These are phyloP conservation scores for Nigrospora oryzae DNA, from an alignment of 2,329 filamentous ascomycete species.

Conservation along the genomic window DNA sequence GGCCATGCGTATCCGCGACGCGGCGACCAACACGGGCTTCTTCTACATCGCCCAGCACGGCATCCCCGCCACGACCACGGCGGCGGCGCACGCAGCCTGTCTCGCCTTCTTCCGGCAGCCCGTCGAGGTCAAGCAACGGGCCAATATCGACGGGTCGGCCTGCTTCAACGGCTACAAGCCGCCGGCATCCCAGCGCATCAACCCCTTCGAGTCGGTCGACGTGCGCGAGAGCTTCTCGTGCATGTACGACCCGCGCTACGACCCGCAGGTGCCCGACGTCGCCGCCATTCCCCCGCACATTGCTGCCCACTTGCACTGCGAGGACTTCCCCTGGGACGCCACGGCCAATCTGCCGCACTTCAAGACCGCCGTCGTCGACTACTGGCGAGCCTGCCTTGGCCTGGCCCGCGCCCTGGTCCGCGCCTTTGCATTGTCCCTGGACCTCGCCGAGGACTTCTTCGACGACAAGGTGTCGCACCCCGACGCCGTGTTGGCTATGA, in stretches of 20 bases:
- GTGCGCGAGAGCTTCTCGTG: constrained; percentile 25
- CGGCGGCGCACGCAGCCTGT: constrained; percentile 12
- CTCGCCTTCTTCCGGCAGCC: constrained; percentile 16
- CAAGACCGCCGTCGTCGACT: constrained; percentile 23
- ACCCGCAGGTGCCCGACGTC: constrained; percentile 18
- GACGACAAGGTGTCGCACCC: constrained; percentile 23
- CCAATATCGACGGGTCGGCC: constrained; percentile 26
- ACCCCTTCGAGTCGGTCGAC: constrained; percentile 16
- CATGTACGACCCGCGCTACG: constrained; percentile 20
- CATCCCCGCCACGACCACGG: constrained; percentile 18
- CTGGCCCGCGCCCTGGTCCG: constrained; percentile 27
- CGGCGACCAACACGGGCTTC: constrained; percentile 31
- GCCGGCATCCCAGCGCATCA: constrained; percentile 16
- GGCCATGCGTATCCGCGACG: constrained; percentile 29
- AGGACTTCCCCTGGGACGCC: constrained; percentile 16
- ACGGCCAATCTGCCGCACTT: constrained; percentile 22
- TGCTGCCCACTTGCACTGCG: constrained; percentile 1
- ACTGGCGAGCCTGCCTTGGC: constrained; percentile 24
- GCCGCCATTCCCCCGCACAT: constrained; percentile 8
- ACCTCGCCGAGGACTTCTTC: constrained; percentile 29
- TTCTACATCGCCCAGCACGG: constrained; percentile 30
- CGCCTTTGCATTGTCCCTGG: constrained; percentile 30
- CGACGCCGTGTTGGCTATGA: constrained; percentile 22
- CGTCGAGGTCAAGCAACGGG: constrained; percentile 9
- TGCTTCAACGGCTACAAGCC: constrained; percentile 30